Base-by-base conservation (phyloP, 1,284 basidiomycete species). In the Melampsora americana region DNA sequence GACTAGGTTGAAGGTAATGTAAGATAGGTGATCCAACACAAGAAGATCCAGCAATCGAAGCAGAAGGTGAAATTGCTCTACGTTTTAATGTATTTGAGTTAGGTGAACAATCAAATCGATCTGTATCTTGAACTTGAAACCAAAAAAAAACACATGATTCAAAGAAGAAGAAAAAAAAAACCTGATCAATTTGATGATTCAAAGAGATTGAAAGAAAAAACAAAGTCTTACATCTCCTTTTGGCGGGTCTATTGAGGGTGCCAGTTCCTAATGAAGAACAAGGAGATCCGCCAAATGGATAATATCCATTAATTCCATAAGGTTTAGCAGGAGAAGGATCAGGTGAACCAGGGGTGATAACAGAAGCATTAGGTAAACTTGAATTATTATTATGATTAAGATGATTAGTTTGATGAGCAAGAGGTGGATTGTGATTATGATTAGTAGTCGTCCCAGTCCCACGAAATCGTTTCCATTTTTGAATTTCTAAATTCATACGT, bases 391-490 rank as follows among this genome's bases (percentile, higher is more conserved):
- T n/a, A n/a, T n/a, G n/a, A n/a, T n/a, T n/a, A n/a, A n/a, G n/a
- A n/a, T n/a, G 50, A 20, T 53, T 18, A 53, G 50, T 12, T 5
- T 2, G 50, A 53, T 26, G 18, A 26, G 50, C 12, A 18, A 53
- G 18, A 53, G 12, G 20, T 53, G 50, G 5, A 53, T 3, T 4
- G 5, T 26, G 20, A 53, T 53, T 4, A 32, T 39, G 26, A 26
- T 39, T 70, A 28, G 32, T 44, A 62, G 56, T 70, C 5, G 67
- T 56, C 16, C 69, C 69, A 16, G 32, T 56, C 11, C 69, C 69
- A 44, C 69, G 35, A 70, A 70, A 70, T 30, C 42, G 60, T 61
- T 70, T 70, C 69, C 69, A 70, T 61, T 70, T 70, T 61, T 70
- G 69, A 5, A 70, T 70, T 42, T 70, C 56, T 39, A 39, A 26